Percentiles rank a stretch among this genome's conserved stretches.
phyloP scores from a whole-genome alignment of 2,329 filamentous ascomycete species.

The Ophiostoma triangulosporum region DNA sequence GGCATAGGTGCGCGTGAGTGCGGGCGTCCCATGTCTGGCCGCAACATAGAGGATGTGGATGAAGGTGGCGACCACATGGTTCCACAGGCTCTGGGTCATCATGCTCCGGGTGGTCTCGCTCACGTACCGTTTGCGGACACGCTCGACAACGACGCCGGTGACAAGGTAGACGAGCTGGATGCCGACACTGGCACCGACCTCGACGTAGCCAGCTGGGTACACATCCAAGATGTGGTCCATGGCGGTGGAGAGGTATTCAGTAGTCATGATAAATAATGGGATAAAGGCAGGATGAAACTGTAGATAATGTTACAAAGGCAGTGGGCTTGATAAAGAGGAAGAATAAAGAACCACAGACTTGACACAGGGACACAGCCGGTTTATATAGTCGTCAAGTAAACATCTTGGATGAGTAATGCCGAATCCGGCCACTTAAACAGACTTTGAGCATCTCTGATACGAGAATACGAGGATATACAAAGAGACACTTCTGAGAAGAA shows the following conservation, averaged over 20 bases:
- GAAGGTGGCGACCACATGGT: background rate
- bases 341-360: background rate
- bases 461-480: too few species aligned
- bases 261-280: background rate
- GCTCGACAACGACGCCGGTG: background rate
- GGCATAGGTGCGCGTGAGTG: background rate
- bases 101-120: background rate
- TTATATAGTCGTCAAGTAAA: too few species aligned
- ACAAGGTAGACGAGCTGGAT: conserved; percentile 1
- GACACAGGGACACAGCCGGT: too few species aligned
- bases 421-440: too few species aligned
- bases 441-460: too few species aligned
- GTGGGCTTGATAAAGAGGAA: too few species aligned
- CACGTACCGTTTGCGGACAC: background rate
- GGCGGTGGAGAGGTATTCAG: background rate
- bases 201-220: background rate
- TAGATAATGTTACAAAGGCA: too few species aligned
- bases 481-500: too few species aligned
- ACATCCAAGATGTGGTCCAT: background rate
- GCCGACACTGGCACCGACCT: background rate
- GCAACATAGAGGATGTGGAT: background rate
- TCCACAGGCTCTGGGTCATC: background rate
- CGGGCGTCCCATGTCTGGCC: background rate
- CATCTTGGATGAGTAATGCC: too few species aligned
- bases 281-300: too few species aligned